Evolutionary conservation across 345 rosid species (phyloP).

Genomic region (Raphanus sativus): DNA sequence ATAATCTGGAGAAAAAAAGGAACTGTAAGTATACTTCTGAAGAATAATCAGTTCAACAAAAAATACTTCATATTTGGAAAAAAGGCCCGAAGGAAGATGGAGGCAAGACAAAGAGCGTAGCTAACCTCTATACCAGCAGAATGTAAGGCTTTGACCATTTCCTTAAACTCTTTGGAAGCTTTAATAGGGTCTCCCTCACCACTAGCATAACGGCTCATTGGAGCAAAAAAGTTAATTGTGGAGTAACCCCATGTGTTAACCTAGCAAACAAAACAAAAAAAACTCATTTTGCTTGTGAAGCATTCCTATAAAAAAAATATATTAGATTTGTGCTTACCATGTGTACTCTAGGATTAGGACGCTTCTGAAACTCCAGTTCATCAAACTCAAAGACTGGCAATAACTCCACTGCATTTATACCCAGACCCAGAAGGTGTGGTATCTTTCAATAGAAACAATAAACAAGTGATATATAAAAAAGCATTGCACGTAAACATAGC

Average conservation of each 20-base stretch:
- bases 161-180: slow-evolving; percentile 82
- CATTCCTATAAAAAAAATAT: background rate
- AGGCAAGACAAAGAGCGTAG: background rate
- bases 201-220: slow-evolving; percentile 93
- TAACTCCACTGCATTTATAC: slow-evolving; percentile 91
- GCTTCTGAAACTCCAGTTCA: slow-evolving; percentile 90
- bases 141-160: slow-evolving; percentile 95
- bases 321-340: slow-evolving; percentile 49
- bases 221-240: slow-evolving; percentile 92
- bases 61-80: background rate
- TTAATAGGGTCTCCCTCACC: slow-evolving; percentile 74
- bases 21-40: slow-evolving; percentile 2
- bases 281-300: background rate
- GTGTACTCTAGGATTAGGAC: slow-evolving; percentile 89
- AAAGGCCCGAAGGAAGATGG: background rate
- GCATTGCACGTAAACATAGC: background rate
- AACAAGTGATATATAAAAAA: slow-evolving; percentile 30
- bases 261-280: slow-evolving; percentile 36
- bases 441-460: slow-evolving; percentile 49
- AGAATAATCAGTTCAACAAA: slow-evolving; percentile 10
- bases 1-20: slow-evolving; percentile 55
- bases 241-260: slow-evolving; percentile 98
- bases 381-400: slow-evolving; percentile 90
- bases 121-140: slow-evolving; percentile 88
- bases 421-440: slow-evolving; percentile 85